Conservation (phyloP, 2,329 filamentous ascomycete genomes). For the Botrytis hyacinthi region DNA sequence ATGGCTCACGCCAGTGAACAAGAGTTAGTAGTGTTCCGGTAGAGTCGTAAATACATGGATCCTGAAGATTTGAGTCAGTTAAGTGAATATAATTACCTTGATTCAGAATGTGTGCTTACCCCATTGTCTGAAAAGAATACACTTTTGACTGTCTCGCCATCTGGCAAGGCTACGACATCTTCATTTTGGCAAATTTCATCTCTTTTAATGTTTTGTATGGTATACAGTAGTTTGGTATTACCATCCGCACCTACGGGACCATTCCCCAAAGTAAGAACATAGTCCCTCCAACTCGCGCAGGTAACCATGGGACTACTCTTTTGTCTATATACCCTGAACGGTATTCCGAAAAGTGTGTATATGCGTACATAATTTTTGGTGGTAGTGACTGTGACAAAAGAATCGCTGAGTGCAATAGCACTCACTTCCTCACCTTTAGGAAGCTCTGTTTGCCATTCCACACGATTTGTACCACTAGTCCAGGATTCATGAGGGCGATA, state of each 20-base stretch:
- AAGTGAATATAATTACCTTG: neutral
- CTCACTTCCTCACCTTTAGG: conserved; percentile 82
- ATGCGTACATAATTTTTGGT: conserved; percentile 85
- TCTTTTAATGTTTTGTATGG: conserved; percentile 89
- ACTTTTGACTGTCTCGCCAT: conserved; percentile 69
- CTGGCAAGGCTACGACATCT: conserved; percentile 81
- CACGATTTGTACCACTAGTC: conserved; percentile 73
- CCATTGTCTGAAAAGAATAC: conserved; percentile 92
- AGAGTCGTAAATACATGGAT: conserved; percentile 94
- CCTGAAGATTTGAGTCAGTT: conserved; percentile 47
- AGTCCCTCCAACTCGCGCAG: conserved; percentile 91
- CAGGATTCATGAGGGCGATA: conserved; percentile 97
- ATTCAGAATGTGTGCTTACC: conserved; percentile 49
- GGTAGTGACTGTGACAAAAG: conserved; percentile 87
- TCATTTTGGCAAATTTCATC: conserved; percentile 95
- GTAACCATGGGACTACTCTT: conserved; percentile 89
- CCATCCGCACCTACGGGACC: conserved; percentile 80
- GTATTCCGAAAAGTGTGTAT: conserved; percentile 89
- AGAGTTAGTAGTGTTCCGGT: conserved; percentile 85
- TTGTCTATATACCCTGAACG: conserved; percentile 83
- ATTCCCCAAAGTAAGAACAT: conserved; percentile 94
- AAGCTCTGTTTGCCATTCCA: conserved; percentile 87
- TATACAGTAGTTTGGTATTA: conserved; percentile 76
- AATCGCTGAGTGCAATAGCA: conserved; percentile 87
- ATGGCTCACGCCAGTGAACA: conserved; percentile 83